Base-by-base conservation (phyloP, 257 asterid genomes). In the Solanum gracilifrons region DNA sequence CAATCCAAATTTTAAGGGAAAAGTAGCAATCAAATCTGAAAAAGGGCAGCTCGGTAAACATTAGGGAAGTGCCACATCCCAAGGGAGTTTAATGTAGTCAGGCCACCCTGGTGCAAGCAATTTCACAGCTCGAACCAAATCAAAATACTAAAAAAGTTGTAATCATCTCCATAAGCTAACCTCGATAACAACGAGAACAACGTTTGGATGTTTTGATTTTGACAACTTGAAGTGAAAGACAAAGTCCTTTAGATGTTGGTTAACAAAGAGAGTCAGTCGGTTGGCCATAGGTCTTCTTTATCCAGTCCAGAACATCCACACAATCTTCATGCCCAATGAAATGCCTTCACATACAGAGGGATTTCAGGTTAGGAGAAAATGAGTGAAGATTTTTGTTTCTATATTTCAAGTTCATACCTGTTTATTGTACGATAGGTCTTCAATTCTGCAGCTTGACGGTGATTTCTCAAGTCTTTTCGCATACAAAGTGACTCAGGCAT, bases 391-490 rank as follows among this genome's bases (percentile, higher is more conserved):
- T 21, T 39, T 27, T 83, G 20, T 32, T 31, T 41, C 43, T 37
- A 43, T 62, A 58, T 60, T 74, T 68, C 82, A 27, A 87, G 46
- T 72, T 80, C 89, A 71, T 91, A 95, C 99, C 96, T 93, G 51
- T 97, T 96, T 92, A 60, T 92, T 37, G 99, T 88, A 79, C 97
- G 95, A 84, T 97, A 96, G 82, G 94, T 69, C 92, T 96, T 97
- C 79, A 97, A 86, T 48, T 84, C 91, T 80, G 91, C 90, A 82
- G 89, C 83, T 88, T 92, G 93, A 86, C 91, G 93, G 39, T 62
- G 89, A 88, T 90, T 90, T 41, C 97, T 73, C 37, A 91, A 68
- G 84, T 94, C 96, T 94, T 93, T 97, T 51, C 87, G 92, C 98
- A 97, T 95, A 87, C 85, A n/a, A 87, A 97, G 98, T 41, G 91